These are phyloP conservation scores for Alternaria tenuissima DNA, from an alignment of 2,329 filamentous ascomycete genomes.

Conservation along the genomic window DNA sequence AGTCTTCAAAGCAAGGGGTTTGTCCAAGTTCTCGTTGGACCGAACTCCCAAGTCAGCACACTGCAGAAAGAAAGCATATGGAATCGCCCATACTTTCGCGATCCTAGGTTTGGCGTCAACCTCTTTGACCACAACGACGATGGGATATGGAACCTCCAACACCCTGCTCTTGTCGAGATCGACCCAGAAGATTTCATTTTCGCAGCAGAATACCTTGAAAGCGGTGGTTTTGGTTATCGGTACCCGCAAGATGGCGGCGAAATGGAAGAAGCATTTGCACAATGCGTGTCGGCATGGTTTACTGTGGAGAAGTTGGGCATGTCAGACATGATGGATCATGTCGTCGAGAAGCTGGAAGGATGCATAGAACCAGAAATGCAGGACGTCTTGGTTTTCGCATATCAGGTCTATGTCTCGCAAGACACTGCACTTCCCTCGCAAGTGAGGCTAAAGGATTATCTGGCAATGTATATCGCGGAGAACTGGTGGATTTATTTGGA, in stretches of 20 bases:
- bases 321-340: conserved; percentile 37
- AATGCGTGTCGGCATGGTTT: conserved; percentile 36
- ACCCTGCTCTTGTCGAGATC: conserved; percentile 27
- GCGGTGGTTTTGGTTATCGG: conserved; percentile 30
- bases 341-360: conserved; percentile 31
- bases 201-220: conserved; percentile 37
- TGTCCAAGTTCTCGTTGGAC: conserved; percentile 33
- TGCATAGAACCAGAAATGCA: conserved; percentile 5
- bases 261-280: conserved; percentile 15
- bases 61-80: conserved; percentile 24
- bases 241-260: conserved; percentile 23
- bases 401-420: conserved; percentile 22
- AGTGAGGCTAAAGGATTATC: conserved; percentile 19
- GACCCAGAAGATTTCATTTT: conserved; percentile 31
- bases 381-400: conserved; percentile 26
- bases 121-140: conserved; percentile 22
- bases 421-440: neutral
- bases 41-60: conserved; percentile 15
- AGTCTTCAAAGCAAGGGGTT: conserved; percentile 30
- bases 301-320: conserved; percentile 31
- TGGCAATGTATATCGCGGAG: conserved; percentile 31
- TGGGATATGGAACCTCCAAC: conserved; percentile 25
- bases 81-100: conserved; percentile 26
- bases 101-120: conserved; percentile 13
- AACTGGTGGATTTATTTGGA: conserved; percentile 27